A percentile compares a stretch with the other conserved stretches of the same genome.
These are phyloP conservation scores for Ceratocystis ficicola DNA, from an alignment of 2,329 filamentous ascomycete genomes.

Conservation along the genomic window DNA sequence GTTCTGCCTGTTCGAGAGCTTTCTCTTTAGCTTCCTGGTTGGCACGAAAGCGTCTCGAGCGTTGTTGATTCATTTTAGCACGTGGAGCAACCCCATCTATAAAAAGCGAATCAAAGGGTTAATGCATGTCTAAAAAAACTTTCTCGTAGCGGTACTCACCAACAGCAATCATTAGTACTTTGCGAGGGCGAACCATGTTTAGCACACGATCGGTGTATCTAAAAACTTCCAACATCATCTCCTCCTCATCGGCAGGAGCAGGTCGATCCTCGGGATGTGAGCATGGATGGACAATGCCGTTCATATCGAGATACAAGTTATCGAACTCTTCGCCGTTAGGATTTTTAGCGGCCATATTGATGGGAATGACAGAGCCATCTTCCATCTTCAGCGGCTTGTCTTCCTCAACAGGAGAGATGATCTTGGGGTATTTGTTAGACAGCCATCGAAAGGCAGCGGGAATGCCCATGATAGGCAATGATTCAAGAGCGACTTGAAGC, in stretches of 20 bases:
- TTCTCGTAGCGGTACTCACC: constrained; percentile 40
- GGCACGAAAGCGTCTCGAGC: constrained; percentile 85
- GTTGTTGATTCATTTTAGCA: constrained; percentile 99
- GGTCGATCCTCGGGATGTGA: constrained; percentile 92
- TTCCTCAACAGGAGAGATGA: constrained; percentile 82
- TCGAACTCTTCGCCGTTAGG: constrained; percentile 97
- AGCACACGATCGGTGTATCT: constrained; percentile 97
- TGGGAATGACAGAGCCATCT: constrained; percentile 70
- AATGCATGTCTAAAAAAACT: constrained; percentile 17
- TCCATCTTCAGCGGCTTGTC: constrained; percentile 65
- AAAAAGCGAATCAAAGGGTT: constrained; percentile 16
- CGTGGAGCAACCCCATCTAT: constrained; percentile 89
- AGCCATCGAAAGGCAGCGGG: constrained; percentile 94
- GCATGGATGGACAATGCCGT: constrained; percentile 97
- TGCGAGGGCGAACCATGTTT: constrained; percentile 94
- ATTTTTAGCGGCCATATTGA: constrained; percentile 74
- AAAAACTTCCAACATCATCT: constrained; percentile 99
- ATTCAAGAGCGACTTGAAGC: constrained; percentile 1
- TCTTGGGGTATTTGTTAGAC: constrained; percentile 94
- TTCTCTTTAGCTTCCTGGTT: constrained; percentile 92
- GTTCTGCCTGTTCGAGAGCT: constrained; percentile 78
- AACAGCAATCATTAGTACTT: constrained; percentile 94
- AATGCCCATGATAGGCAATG: constrained; percentile 60
- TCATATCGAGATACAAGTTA: constrained; percentile 98
- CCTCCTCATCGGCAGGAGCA: constrained; percentile 83